A percentile compares a stretch with the other conserved stretches of the same genome.
Evolutionary conservation across 1,139 yeast species (phyloP).

Genomic region (Diutina catenulata): DNA sequence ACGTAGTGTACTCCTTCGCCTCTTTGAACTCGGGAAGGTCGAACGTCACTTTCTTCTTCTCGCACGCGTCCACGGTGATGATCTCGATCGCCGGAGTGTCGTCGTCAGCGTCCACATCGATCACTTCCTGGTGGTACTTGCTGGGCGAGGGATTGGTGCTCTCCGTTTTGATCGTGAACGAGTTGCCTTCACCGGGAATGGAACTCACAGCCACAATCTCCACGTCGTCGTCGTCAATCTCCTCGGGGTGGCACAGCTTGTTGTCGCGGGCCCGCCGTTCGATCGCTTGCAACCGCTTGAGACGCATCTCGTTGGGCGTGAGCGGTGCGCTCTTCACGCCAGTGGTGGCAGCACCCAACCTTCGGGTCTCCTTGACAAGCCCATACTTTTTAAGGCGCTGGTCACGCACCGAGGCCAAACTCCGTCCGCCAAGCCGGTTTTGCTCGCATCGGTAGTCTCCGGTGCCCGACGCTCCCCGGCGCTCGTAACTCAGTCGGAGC

Average conservation of each 20-base stretch:
- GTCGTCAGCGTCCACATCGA: conserved; percentile 8
- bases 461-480: conserved; percentile 22
- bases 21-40: no score
- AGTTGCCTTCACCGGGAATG: conserved; percentile 7
- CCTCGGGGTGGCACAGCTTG: conserved; percentile 36
- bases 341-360: conserved; percentile 20
- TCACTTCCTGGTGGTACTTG: conserved; percentile 7
- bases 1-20: conserved; percentile 14
- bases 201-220: conserved; percentile 10
- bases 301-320: conserved; percentile 20
- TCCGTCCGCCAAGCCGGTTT: conserved; percentile 28
- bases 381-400: conserved; percentile 21
- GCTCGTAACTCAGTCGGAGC: conserved; percentile 44
- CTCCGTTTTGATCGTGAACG: neutral
- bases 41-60: conserved; percentile 2
- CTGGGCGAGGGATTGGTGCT: neutral
- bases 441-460: conserved; percentile 37
- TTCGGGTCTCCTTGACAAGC: conserved; percentile 26
- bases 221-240: conserved; percentile 12
- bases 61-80: conserved; percentile 8
- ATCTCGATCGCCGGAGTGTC: conserved; percentile 8
- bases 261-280: conserved; percentile 48
- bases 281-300: conserved; percentile 55
- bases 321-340: conserved; percentile 6
- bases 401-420: conserved; percentile 19